Base-by-base conservation (phyloP, 768 basidiomycete species). In the Butyriboletus loyo region DNA sequence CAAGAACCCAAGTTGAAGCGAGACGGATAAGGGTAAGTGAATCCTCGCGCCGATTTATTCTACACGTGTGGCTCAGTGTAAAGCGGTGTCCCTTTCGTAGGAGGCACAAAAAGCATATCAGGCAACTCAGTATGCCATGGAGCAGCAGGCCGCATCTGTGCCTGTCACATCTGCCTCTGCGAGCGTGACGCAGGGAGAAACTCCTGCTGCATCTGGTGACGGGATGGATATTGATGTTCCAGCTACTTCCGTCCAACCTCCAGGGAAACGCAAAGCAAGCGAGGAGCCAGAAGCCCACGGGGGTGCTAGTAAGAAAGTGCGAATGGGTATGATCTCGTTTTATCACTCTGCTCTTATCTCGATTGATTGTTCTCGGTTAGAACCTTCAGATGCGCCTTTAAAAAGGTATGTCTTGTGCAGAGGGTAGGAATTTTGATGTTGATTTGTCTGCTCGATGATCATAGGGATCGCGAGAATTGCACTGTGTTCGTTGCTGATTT, bases 381-480 rank as follows among this genome's bases (percentile, higher is more conserved):
- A 83, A 61, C 61, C 72, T 51, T 77, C 77, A 49, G 66, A 74
- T 11, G 68, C 66, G 1, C 72, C 77, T 8, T 67, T 87, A 27
- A 89, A 89, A 69, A 76, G 88, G 88, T 87, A 50, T 13, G 41
- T 51, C 4, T 15, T 11, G 34, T 28, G 11, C 14, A 11, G 25
- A 46, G 7, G 30, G 24, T 27, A 35, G 11, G 13, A 24, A n/a
- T 5, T 7, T 19, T 37, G 19, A 55, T 37, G 17, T 34, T 35
- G n/a, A 50, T 25, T 51, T 42, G 30, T 53, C 45, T 19, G 9
- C 27, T 14, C 46, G 4, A n/a, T 14, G 8, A 44, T 21, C 17
- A 4, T 53, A 95, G 96, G 58, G 97, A 99, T 72, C 92, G 97
- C 41, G 97, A 99, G 73, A 90, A 98, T 60, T 83, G 86, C 27